phyloP scores from a whole-genome alignment of 352 stramenopile species.

The Phytophthora sp. region DNA sequence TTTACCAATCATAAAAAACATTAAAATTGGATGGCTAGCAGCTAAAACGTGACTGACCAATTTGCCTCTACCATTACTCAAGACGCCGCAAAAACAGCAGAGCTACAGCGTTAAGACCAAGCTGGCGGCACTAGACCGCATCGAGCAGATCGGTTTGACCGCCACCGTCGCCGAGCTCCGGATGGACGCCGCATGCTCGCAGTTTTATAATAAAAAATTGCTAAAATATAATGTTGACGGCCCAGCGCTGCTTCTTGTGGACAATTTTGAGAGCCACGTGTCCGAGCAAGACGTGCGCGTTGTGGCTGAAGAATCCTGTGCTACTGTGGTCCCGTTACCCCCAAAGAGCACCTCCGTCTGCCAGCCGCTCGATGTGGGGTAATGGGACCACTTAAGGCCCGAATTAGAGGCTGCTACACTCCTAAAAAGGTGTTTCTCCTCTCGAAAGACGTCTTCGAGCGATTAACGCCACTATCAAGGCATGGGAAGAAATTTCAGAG shows the following conservation, averaged over 20 bases:
- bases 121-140: no score
- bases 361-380: conserved; percentile 23
- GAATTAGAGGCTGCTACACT: not conserved
- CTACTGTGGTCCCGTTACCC: conserved; percentile 4
- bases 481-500: not conserved
- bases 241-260: conserved; percentile 20
- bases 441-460: conserved; percentile 1
- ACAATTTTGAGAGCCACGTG: conserved; percentile 29
- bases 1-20: no score
- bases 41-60: no score
- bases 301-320: conserved; percentile 11
- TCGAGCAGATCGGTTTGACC: no score
- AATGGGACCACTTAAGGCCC: conserved; percentile 9
- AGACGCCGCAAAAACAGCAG: no score
- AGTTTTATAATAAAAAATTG: conserved; percentile 2
- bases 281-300: conserved; percentile 19
- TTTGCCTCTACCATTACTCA: no score
- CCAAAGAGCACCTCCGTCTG: conserved; percentile 18
- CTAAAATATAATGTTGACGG: conserved; percentile 15
- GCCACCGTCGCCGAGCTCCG: no score
- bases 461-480: conserved; percentile 3
- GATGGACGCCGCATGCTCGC: not conserved
- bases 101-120: no score
- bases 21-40: no score
- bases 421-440: not conserved